phyloP scores from a whole-genome alignment of 768 basidiomycete genomes.

The Hirschioporus abietinus region DNA sequence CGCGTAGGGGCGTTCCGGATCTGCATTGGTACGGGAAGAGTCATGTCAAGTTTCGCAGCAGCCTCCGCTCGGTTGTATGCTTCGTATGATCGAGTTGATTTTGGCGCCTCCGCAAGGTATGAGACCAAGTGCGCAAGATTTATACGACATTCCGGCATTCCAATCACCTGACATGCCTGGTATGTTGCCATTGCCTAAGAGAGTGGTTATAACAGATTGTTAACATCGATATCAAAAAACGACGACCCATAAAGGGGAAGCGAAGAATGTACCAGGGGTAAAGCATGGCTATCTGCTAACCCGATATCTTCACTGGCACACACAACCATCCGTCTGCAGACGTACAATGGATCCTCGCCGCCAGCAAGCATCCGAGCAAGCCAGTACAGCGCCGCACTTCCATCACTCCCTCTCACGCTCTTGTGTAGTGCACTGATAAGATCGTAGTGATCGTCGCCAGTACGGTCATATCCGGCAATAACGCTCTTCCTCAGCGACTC shows the following conservation, averaged over 20 bases:
- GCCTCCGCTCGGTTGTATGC: conserved; percentile 68
- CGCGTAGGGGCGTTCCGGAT: conserved; percentile 75
- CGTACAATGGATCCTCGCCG: conserved; percentile 77
- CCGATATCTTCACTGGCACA: conserved; percentile 87
- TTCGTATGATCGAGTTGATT: conserved; percentile 74
- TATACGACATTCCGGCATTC: conserved; percentile 82
- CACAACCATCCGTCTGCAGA: conserved; percentile 69
- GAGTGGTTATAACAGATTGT: conserved; percentile 2
- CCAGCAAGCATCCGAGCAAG: conserved; percentile 76
- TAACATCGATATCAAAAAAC: conserved; percentile 13
- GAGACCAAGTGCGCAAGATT: conserved; percentile 73
- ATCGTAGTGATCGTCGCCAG: conserved; percentile 72
- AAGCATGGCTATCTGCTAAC: conserved; percentile 68
- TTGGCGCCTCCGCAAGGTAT: conserved; percentile 78
- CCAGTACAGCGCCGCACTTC: conserved; percentile 82
- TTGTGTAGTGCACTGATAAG: conserved; percentile 86
- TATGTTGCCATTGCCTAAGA: conserved; percentile 54
- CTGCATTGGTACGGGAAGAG: conserved; percentile 60
- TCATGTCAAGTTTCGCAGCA: conserved; percentile 47
- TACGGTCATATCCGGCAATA: conserved; percentile 65
- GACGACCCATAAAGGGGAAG: not conserved
- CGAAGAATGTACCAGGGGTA: conserved; percentile 55
- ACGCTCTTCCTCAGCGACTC: conserved; percentile 55
- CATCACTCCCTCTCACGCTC: conserved; percentile 70
- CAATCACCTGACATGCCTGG: conserved; percentile 61